Evolutionary conservation across 1,139 yeast species (phyloP), one percentile per base, ranked within the genome.

Genomic region (Pichia sp.): DNA sequence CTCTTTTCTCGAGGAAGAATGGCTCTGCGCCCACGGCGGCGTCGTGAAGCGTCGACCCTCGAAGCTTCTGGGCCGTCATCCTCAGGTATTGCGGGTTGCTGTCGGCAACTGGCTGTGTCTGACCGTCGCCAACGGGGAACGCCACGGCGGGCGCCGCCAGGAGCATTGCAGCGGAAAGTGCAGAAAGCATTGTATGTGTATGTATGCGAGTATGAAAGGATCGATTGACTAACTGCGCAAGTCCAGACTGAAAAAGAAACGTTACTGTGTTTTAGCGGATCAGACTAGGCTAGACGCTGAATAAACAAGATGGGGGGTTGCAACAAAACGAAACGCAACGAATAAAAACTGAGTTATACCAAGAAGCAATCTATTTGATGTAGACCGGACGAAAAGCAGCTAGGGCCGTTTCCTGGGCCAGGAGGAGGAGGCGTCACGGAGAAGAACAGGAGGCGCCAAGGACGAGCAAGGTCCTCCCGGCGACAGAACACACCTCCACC

Each of bases 1-100:
- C 60, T 59, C 81, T 68, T 57, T 74, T 76, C 31, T 59, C 59
- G 14, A 67, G 64, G 29, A 75, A 56, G 16, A 55, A 56, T 1
- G 69, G 62, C 14, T 53, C 46, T 2, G 63, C 62, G 4, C 59
- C 63, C 5, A 47, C 46, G 9, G 51, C 29, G 9, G 73, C 65
- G 6, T 60, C 58, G 2, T 51, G 46, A 27, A 57, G 59, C 0
- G 60, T 52, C 20, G 53, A 48, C 8, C 75, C 75, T 40, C 70
- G 63, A n/a, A 61, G 59, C 16, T 71, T 63, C 14, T 55, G 33
- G 1, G 65, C 64, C 2, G 57, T 53, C 40, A 66, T 34, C 46
- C 53, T 59, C 20, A 64, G 50, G 48, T 48, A 64, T 12, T 51
- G 38, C 40, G 7, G 30, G 30, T 29, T 38, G 12, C 17, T 29